These are phyloP conservation scores for Smithsoniella earleae DNA, from an alignment of 163 green algal genomes.

Conservation along the genomic window DNA sequence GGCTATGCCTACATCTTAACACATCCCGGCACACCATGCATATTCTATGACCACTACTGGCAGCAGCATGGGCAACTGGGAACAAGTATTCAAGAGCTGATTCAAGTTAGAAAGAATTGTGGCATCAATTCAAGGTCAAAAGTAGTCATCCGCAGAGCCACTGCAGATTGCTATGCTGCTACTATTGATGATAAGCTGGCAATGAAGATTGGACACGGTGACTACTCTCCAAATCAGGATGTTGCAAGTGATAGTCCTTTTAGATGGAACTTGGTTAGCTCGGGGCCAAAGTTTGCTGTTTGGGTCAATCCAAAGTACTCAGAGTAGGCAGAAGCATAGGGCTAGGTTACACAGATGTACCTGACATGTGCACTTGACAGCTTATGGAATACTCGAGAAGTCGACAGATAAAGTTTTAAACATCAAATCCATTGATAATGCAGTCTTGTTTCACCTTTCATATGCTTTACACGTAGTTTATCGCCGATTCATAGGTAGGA, in stretches of 20 bases:
- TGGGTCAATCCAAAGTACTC: constrained; percentile 45
- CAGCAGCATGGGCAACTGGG: constrained; percentile 34
- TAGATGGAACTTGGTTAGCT: constrained; percentile 52
- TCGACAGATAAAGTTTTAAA: too few relatives aligned
- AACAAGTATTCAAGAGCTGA: constrained; percentile 31
- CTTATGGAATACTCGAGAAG: too few relatives aligned
- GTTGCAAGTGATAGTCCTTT: constrained; percentile 38
- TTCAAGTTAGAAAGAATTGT: constrained; percentile 30
- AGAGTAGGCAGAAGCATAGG: too few relatives aligned
- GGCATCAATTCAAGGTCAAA: constrained; percentile 34
- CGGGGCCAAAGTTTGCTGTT: constrained; percentile 69
- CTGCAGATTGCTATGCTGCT: constrained; percentile 68
- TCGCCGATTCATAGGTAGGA: constrained; percentile 46
- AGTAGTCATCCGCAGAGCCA: constrained; percentile 54
- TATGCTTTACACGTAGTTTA: constrained; percentile 35
- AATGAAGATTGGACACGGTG: constrained; percentile 63
- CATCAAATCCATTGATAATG: too few relatives aligned
- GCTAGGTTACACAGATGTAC: too few relatives aligned
- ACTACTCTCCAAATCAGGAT: constrained; percentile 67
- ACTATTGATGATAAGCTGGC: constrained; percentile 72
- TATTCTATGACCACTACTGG: constrained; percentile 81
- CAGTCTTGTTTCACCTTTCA: too few relatives aligned
- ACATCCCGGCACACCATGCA: constrained; percentile 76
- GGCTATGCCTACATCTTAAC: constrained; percentile 89
- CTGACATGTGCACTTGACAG: too few relatives aligned